Conservation (phyloP, 2,329 filamentous ascomycete species). For the Tolypocladium tropicale region DNA sequence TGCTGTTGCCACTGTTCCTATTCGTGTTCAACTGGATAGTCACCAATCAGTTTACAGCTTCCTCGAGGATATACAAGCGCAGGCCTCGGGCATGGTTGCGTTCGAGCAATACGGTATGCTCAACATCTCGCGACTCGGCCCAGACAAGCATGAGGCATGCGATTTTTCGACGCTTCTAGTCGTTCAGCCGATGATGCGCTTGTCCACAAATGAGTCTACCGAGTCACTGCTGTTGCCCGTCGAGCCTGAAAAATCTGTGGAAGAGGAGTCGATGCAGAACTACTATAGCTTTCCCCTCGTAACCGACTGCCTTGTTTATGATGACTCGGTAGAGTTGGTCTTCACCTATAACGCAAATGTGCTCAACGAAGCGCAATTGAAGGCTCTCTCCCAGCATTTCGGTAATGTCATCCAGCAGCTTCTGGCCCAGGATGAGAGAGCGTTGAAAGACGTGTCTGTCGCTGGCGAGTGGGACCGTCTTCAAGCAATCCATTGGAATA, state of each 20-base stretch:
- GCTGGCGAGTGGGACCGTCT: not conserved
- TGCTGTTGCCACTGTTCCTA: slow-evolving; percentile 18
- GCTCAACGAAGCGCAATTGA: not conserved
- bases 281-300: not conserved
- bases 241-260: not conserved
- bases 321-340: not conserved
- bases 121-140: slow-evolving; percentile 8
- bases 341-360: not conserved
- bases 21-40: slow-evolving; percentile 8
- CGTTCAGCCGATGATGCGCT: slow-evolving; percentile 10
- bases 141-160: slow-evolving; percentile 8
- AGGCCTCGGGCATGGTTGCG: slow-evolving; percentile 1
- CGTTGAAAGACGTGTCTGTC: not conserved
- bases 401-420: not conserved
- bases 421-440: not conserved
- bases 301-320: not conserved
- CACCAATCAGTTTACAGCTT: slow-evolving; percentile 5
- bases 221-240: not conserved
- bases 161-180: slow-evolving; percentile 16
- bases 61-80: slow-evolving; percentile 6
- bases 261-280: not conserved
- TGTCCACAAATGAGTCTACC: not conserved
- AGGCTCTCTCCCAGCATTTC: not conserved
- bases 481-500: not conserved
- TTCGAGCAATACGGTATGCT: slow-evolving; percentile 12